A percentile compares a stretch with the other conserved stretches of the same genome.
phyloP scores from a whole-genome alignment of 371 early-diverging fungal genomes.

The Conidiobolus coronatus region DNA sequence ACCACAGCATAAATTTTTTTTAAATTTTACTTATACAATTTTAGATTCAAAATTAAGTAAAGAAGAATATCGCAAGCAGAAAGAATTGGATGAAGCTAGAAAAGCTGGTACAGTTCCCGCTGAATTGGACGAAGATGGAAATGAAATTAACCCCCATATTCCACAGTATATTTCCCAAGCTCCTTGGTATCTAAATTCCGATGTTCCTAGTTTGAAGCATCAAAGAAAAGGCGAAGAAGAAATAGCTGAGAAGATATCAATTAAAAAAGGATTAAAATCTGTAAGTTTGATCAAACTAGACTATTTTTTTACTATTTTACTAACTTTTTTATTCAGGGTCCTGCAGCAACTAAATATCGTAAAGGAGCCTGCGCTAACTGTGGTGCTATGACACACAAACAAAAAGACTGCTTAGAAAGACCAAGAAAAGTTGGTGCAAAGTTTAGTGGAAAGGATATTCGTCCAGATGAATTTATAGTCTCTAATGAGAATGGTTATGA shows the following conservation, averaged over 20 bases:
- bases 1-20: neutral
- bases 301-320: neutral
- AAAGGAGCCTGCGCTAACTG: constrained; percentile 93
- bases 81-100: constrained; percentile 72
- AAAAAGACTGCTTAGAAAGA: constrained; percentile 82
- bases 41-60: constrained; percentile 36
- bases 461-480: constrained; percentile 62
- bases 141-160: constrained; percentile 96
- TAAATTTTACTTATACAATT: neutral
- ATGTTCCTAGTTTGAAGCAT: constrained; percentile 72
- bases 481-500: constrained; percentile 71
- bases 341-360: constrained; percentile 71
- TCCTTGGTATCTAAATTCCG: constrained; percentile 88
- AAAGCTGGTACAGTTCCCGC: constrained; percentile 79
- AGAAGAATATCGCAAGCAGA: constrained; percentile 66
- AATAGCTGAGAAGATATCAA: constrained; percentile 71
- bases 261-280: constrained; percentile 26
- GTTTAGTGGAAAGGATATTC: constrained; percentile 62
- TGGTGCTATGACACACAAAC: constrained; percentile 85
- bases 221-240: constrained; percentile 26
- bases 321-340: constrained; percentile 17
- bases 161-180: constrained; percentile 89
- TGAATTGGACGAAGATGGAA: constrained; percentile 75
- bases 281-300: neutral
- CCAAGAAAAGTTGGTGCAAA: constrained; percentile 77